Conservation (phyloP, 2,329 filamentous ascomycete genomes). For the Talaromyces funiculosus region DNA sequence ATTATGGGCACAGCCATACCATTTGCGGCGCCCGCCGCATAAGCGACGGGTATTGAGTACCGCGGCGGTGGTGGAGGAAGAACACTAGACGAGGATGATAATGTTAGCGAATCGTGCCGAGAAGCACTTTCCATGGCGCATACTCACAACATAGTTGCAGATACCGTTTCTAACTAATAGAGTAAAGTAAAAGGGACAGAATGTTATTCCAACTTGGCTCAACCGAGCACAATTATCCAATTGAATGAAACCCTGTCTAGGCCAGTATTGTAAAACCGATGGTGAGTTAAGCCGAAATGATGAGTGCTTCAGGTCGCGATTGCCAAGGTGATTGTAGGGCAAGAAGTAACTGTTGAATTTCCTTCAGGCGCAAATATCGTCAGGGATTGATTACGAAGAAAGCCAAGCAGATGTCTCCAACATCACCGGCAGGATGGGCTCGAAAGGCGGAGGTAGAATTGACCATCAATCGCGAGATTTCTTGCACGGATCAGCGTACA, state of each 20-base stretch:
- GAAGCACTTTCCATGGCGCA: not conserved
- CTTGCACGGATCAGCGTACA: not conserved
- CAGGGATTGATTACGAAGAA: not conserved
- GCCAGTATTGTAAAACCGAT: not conserved
- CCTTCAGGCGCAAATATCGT: not conserved
- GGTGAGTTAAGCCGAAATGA: not conserved
- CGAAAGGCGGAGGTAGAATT: not conserved
- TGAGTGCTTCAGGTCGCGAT: not conserved
- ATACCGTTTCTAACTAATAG: not conserved
- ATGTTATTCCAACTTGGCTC: not conserved
- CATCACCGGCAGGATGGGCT: not conserved
- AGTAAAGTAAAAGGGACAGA: not conserved
- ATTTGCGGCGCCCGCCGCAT: conserved; percentile 65
- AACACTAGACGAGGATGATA: conserved; percentile 55
- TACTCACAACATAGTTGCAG: conserved; percentile 24
- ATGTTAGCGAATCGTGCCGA: not conserved
- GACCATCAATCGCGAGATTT: not conserved
- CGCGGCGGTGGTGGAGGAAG: conserved; percentile 77
- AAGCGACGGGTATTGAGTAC: conserved; percentile 69
- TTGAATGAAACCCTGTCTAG: not conserved
- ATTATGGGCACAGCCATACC: conserved; percentile 68
- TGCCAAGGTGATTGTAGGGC: not conserved
- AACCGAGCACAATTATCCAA: not conserved
- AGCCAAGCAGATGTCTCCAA: not conserved
- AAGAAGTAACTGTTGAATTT: too few relatives aligned